phyloP scores from a whole-genome alignment of 2,329 filamentous ascomycete genomes.

The Apiospora pterosperma region DNA sequence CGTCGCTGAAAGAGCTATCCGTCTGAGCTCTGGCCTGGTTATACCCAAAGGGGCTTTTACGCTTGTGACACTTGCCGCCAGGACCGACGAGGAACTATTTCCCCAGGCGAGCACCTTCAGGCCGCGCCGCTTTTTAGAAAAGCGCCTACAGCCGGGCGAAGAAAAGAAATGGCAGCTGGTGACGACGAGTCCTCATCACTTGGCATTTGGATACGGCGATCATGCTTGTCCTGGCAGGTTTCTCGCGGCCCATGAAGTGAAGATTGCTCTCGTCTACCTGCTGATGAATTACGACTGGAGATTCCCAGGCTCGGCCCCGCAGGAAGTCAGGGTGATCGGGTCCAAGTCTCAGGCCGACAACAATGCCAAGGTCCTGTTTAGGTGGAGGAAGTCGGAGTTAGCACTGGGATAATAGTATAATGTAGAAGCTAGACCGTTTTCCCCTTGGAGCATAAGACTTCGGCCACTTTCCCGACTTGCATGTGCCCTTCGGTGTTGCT shows the following conservation, averaged over 20 bases:
- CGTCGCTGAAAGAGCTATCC: background rate
- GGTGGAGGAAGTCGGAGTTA: background rate
- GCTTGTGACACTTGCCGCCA: background rate
- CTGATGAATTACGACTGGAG: slow-evolving; percentile 4
- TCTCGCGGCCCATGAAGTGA: slow-evolving; percentile 4
- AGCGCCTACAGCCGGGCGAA: background rate
- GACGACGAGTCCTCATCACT: background rate
- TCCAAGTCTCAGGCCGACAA: background rate
- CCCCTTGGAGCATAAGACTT: too few relatives aligned
- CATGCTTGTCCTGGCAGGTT: slow-evolving; percentile 5
- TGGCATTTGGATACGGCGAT: slow-evolving; percentile 3
- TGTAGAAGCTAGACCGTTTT: too few relatives aligned
- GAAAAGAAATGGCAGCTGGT: background rate
- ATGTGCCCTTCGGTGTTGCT: too few relatives aligned
- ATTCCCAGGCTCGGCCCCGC: background rate
- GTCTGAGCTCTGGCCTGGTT: background rate
- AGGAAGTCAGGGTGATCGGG: background rate
- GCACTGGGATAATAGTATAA: too few relatives aligned
- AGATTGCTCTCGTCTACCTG: background rate
- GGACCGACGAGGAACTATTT: background rate
- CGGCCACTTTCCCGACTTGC: too few relatives aligned
- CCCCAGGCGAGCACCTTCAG: background rate
- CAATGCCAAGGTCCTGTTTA: background rate
- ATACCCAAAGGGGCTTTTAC: background rate
- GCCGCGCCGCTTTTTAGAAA: background rate